Base-by-base conservation (phyloP, 371 early-diverging fungal genomes). In the Rhizopus sp. region DNA sequence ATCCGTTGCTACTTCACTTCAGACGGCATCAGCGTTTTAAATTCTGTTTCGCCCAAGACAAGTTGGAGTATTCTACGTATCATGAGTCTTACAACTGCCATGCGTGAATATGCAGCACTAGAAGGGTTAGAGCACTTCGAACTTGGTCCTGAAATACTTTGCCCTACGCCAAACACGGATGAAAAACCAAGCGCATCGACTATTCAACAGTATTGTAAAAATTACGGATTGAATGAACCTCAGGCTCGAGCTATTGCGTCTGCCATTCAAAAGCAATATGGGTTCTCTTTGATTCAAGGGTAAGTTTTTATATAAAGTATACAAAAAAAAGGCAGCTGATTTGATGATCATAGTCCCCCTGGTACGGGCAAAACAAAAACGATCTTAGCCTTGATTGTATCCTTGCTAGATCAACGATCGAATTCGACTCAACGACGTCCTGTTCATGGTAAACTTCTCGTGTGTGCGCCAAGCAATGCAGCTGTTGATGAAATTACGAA, bases 401-500 rank as follows among this genome's bases (percentile, higher is more conserved):
- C 90, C 3, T 67, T 94, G 2, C 62, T 93, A 7, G 72, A 78
- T n/a, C 71, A 82, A 30, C 70, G 75, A 17, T 33, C 61, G 42
- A 48, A 32, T n/a, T 7, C 55, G 3, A 45, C 50, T 0, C 45
- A 55, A 4, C 59, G 54, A 8, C 55, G 46, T 7, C 55, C 39
- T 16, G 46, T 50, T 6, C 12, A 50, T 5, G 55, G 66, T 31
- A 84, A 88, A 54, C 71, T 99, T 9, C 70, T 99, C 2, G 88
- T 97, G 7, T 96, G 98, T 66, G 97, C 99, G 5, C 99, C 99
- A 1, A 91, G 91, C 60, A 99, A 99, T 69, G 97, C 98, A 0
- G 99, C 98, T 0, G 93, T 95, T 32, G 99, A 99, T 66, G 97
- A 98, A 75, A 90, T 98, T 59, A 91, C 92, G 31, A 87, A 88